phyloP scores from a whole-genome alignment of 805 yeast species.

The Tetrapisispora fleetii region DNA sequence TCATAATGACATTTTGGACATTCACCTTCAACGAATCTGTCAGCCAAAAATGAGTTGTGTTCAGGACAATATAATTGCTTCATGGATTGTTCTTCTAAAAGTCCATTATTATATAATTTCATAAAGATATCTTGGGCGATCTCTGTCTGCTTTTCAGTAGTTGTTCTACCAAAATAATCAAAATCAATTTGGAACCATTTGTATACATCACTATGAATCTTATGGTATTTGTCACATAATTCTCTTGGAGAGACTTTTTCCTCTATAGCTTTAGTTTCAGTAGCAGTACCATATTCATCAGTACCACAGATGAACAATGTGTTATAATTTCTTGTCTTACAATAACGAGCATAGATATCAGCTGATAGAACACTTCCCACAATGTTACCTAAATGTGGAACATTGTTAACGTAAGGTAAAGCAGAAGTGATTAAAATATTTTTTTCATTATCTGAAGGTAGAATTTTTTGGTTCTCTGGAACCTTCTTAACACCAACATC shows the following conservation, averaged over 20 bases:
- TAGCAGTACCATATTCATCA: constrained; percentile 98
- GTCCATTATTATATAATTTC: constrained; percentile 66
- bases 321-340: constrained; percentile 81
- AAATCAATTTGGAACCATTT: constrained; percentile 96
- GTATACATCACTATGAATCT: constrained; percentile 79
- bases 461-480: constrained; percentile 31
- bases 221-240: constrained; percentile 84
- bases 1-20: constrained; percentile 93
- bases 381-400: constrained; percentile 96
- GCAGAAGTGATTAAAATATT: constrained; percentile 92
- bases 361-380: constrained; percentile 92
- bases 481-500: constrained; percentile 17
- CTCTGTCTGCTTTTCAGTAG: constrained; percentile 83
- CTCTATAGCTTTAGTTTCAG: constrained; percentile 95
- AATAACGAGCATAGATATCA: constrained; percentile 84
- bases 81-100: constrained; percentile 75
- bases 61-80: constrained; percentile 85
- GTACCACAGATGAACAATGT: constrained; percentile 89
- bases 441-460: constrained; percentile 63
- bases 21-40: constrained; percentile 92
- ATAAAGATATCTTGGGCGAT: constrained; percentile 90
- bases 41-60: constrained; percentile 89
- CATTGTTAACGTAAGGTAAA: constrained; percentile 94
- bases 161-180: constrained; percentile 93
- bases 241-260: constrained; percentile 83